phyloP scores from a whole-genome alignment of 257 asterid species.

The Solanum appendiculatum region DNA sequence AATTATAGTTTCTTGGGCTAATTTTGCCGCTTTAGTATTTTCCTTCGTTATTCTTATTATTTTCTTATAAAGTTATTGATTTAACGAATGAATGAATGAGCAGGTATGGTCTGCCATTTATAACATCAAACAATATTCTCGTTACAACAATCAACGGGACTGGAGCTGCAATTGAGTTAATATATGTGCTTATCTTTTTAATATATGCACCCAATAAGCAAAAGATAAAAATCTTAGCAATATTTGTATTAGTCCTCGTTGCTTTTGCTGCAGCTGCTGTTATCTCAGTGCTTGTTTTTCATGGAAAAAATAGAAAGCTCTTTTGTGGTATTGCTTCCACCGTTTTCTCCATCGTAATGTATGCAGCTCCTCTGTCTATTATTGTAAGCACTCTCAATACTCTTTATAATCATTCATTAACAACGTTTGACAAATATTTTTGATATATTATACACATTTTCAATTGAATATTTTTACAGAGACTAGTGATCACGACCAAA shows the following conservation, averaged over 20 bases:
- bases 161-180: slow-evolving; percentile 48
- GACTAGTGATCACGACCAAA: slow-evolving; percentile 64
- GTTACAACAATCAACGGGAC: slow-evolving; percentile 60
- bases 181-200: slow-evolving; percentile 42
- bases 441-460: no score
- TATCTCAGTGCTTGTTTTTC: slow-evolving; percentile 51
- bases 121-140: slow-evolving; percentile 57
- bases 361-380: slow-evolving; percentile 67
- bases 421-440: no score
- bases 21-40: no score
- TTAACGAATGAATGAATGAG: not conserved
- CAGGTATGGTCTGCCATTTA: slow-evolving; percentile 83
- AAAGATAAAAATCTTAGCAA: slow-evolving; percentile 36
- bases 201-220: slow-evolving; percentile 45
- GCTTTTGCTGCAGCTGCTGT: slow-evolving; percentile 28
- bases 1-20: no score
- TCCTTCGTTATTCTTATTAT: no score
- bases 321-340: slow-evolving; percentile 67
- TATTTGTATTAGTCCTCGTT: slow-evolving; percentile 25
- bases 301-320: slow-evolving; percentile 41
- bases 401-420: not conserved
- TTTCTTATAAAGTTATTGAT: no score
- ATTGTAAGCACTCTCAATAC: slow-evolving; percentile 21
- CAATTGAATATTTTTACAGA: slow-evolving; percentile 22
- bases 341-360: slow-evolving; percentile 66